Base-by-base conservation (phyloP, 2,329 filamentous ascomycete genomes). In the Diaporthe australafricana region DNA sequence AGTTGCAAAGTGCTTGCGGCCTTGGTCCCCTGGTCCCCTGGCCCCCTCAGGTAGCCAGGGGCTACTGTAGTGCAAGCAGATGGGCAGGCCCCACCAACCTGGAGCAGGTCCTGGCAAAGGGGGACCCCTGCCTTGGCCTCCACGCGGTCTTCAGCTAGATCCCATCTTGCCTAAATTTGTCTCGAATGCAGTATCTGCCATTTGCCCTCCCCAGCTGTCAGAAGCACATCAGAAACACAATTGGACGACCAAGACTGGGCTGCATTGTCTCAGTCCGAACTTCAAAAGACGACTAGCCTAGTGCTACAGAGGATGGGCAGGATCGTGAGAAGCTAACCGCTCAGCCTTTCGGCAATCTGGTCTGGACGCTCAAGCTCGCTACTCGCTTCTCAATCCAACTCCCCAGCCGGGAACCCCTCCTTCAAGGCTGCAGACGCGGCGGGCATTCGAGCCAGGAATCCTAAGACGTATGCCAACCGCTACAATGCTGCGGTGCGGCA, bases 101-200 rank as follows among this genome's bases (percentile, higher is more conserved):
- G 56, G 14, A 55, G 52, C 52, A n/a, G n/a, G 52, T 35, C 30
- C 38, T n/a, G 20, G 27, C 40, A 25, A 2, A n/a, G 45, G 42
- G 55, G 42, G 55, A 60, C 30, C 67, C 67, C 42, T 69, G 67
- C 16, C 35, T 48, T 60, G 67, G 53, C 53, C 66, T 25, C 40
- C 12, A 47, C 27, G 50, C 53, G 30, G 42, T 32, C 42, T 60
- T 42, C 38, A 60, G 67, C 30, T 60, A 50, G 32, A 60, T 56
- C 42, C 53, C 53, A 57, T 47, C 35, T 68, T 68, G 40, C 40
- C 53, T 56, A 69, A 55, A 50, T 60, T 60, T 60, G 66, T 57
- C 53, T 69, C 42, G 40, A 17, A 22, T 30, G 17, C 53, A 20
- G 16, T 53, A 52, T 56, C 53, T 30, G n/a, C 42, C 53, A 60